Conservation (phyloP, 1,139 yeast species). For the Sugiyamaella pinicola region DNA sequence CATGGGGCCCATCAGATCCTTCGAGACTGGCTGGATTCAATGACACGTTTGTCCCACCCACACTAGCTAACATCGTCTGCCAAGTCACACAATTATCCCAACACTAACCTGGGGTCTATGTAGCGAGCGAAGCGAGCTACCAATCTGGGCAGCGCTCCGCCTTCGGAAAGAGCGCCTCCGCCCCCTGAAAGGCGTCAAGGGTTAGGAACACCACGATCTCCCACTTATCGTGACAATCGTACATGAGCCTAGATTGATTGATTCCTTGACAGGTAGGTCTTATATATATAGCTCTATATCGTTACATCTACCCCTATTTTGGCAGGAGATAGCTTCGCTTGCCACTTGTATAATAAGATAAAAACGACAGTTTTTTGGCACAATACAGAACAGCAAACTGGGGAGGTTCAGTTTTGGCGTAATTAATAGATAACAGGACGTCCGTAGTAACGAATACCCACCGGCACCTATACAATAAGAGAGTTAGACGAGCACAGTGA, state of each 20-base stretch:
- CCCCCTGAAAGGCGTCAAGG: neutral
- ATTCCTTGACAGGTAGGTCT: conserved; percentile 15
- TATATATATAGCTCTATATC: neutral
- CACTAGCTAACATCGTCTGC: too few species aligned
- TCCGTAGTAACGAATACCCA: neutral
- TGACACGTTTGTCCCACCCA: too few species aligned
- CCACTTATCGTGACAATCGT: neutral
- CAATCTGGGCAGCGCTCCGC: too few species aligned
- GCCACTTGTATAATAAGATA: conserved; percentile 7
- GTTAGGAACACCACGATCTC: neutral
- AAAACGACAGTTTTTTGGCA: neutral
- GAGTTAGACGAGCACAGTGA: neutral
- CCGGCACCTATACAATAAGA: neutral
- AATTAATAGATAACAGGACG: neutral
- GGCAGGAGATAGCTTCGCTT: conserved; percentile 3
- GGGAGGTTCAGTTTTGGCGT: neutral
- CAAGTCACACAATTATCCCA: too few species aligned
- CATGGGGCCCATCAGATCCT: too few species aligned
- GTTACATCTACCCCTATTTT: conserved; percentile 8
- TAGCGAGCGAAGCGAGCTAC: too few species aligned
- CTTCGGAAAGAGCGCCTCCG: too few species aligned
- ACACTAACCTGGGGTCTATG: too few species aligned
- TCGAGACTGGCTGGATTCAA: too few species aligned
- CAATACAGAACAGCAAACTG: too few species aligned
- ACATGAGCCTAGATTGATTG: conserved; percentile 3